Evolutionary conservation across 75 land plant species (phyloP).

Genomic region (Pinus albicaulis): DNA sequence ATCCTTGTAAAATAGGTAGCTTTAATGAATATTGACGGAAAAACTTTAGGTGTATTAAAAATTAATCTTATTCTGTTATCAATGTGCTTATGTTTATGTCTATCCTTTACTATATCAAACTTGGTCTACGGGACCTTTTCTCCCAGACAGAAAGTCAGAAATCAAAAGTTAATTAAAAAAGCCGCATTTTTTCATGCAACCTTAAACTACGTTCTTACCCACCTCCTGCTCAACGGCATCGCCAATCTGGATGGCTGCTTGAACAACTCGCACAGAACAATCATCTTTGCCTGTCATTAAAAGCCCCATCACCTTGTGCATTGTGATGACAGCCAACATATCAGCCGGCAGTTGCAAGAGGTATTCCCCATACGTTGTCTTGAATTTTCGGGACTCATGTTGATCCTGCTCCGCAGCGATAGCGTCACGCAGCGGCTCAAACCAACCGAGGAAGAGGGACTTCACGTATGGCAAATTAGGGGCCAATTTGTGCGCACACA

Average conservation of each 20-base stretch:
- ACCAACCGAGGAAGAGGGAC: constrained; percentile 85
- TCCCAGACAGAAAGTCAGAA: neutral
- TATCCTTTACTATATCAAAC: neutral
- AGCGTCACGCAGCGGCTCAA: constrained; percentile 76
- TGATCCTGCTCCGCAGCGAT: constrained; percentile 56
- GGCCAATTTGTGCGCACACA: constrained; percentile 91
- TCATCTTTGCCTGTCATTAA: constrained; percentile 49
- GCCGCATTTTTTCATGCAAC: too few relatives aligned
- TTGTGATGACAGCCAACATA: constrained; percentile 91
- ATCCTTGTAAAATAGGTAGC: too few relatives aligned
- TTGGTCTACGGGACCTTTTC: neutral
- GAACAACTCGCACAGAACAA: constrained; percentile 53
- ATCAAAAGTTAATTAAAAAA: neutral
- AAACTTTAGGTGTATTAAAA: too few relatives aligned
- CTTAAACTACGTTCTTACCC: neutral
- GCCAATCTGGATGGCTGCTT: constrained; percentile 65
- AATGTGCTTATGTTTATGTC: too few relatives aligned
- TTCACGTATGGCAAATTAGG: constrained; percentile 92
- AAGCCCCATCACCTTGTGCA: constrained; percentile 87
- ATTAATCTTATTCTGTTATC: too few relatives aligned
- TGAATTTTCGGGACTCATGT: constrained; percentile 10
- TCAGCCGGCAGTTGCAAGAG: constrained; percentile 68
- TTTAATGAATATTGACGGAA: too few relatives aligned
- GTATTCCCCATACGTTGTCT: constrained; percentile 33
- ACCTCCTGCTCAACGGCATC: constrained; percentile 98